These are phyloP conservation scores for Neofusicoccum cordaticola DNA, from an alignment of 2,329 filamentous ascomycete species.

Conservation along the genomic window DNA sequence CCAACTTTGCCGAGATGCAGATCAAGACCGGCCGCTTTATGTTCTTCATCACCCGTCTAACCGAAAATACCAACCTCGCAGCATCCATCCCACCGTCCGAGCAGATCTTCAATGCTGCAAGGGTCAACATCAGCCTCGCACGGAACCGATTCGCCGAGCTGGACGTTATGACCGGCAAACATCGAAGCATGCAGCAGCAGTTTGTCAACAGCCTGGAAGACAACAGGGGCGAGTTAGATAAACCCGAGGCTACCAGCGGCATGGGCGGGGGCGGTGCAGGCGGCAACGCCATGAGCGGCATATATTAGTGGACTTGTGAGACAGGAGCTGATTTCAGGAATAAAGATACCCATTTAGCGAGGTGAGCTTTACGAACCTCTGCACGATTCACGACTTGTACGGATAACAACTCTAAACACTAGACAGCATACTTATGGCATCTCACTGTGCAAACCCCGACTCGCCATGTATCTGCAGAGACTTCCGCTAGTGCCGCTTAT, in stretches of 20 bases:
- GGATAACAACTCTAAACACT: background rate
- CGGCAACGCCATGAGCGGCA: background rate
- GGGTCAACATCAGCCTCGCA: constrained; percentile 86
- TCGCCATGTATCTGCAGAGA: background rate
- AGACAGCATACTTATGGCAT: background rate
- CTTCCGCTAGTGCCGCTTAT: background rate
- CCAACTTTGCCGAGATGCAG: constrained; percentile 78
- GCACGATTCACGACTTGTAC: constrained; percentile 3
- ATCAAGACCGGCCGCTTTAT: constrained; percentile 81
- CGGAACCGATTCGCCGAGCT: constrained; percentile 73
- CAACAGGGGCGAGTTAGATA: constrained; percentile 1
- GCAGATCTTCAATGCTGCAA: constrained; percentile 83
- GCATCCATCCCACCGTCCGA: constrained; percentile 89
- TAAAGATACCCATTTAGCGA: constrained; percentile 12
- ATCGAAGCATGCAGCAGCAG: constrained; percentile 12
- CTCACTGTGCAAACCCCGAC: background rate
- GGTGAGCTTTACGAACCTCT: constrained; percentile 7
- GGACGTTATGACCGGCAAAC: constrained; percentile 39
- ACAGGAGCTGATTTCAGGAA: constrained; percentile 4
- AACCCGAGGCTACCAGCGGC: background rate
- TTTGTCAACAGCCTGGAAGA: constrained; percentile 15
- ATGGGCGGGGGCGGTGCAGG: background rate
- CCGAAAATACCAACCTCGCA: constrained; percentile 95
- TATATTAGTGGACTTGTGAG: background rate
- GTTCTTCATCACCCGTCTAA: constrained; percentile 92